Percentiles rank a stretch among this genome's conserved stretches.
Evolutionary conservation across 169 alveolate species (phyloP).

Genomic region (Sarcocystis neurona): DNA sequence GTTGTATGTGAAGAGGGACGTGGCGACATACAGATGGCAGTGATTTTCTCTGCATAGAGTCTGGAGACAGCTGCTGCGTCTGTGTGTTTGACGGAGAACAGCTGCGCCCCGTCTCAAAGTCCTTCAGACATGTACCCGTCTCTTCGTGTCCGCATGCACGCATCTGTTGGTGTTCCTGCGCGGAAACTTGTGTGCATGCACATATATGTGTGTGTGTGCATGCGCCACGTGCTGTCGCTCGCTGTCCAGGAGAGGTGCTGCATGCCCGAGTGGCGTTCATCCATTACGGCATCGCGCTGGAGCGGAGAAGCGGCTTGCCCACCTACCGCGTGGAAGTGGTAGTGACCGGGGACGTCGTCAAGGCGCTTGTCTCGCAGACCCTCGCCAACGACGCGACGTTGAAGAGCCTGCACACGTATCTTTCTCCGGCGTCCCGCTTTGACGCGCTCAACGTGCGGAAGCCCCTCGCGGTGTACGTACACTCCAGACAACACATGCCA

Average conservation of each 20-base stretch:
- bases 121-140: conserved; percentile 50
- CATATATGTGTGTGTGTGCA: neutral
- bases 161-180: conserved; percentile 30
- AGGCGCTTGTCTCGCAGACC: conserved; percentile 43
- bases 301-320: conserved; percentile 59
- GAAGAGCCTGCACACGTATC: neutral
- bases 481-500: neutral
- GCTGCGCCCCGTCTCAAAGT: conserved; percentile 43
- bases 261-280: conserved; percentile 65
- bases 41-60: no score
- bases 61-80: no score
- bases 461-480: conserved; percentile 29
- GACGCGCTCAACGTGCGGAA: conserved; percentile 3
- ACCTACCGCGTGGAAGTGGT: conserved; percentile 66
- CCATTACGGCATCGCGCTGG: conserved; percentile 63
- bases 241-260: conserved; percentile 61
- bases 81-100: neutral
- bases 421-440: conserved; percentile 24
- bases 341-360: conserved; percentile 67
- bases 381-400: neutral
- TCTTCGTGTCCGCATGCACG: conserved; percentile 53
- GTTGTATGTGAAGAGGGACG: no score
- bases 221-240: neutral
- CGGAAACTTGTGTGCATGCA: neutral
- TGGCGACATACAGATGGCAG: no score